These are phyloP conservation scores for Phaffia australis DNA, from an alignment of 768 basidiomycete genomes.

Conservation along the genomic window DNA sequence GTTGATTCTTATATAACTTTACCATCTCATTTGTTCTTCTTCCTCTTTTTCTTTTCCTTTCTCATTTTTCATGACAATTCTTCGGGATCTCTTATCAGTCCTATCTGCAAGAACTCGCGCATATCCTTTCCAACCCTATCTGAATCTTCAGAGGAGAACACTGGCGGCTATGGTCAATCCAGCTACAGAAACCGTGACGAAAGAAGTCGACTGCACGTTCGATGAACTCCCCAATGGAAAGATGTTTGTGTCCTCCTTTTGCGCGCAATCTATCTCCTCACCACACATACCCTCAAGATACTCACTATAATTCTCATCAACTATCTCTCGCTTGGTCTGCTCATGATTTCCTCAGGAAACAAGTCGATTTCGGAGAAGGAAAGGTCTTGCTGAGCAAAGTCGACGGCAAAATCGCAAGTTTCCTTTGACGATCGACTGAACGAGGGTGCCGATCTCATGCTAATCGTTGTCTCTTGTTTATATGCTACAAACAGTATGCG, in stretches of 20 bases:
- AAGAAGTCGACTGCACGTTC: not conserved
- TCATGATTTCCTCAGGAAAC: conserved; percentile 49
- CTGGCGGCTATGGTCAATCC: too few species aligned
- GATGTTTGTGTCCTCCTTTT: not conserved
- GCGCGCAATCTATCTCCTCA: not conserved
- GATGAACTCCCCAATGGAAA: not conserved
- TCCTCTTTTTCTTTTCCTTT: too few species aligned
- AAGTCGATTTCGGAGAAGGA: conserved; percentile 60
- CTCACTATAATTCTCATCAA: not conserved
- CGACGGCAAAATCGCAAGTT: conserved; percentile 52
- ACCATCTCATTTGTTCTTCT: too few species aligned
- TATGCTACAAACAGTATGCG: conserved; percentile 39
- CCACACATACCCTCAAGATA: not conserved
- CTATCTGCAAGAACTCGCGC: too few species aligned
- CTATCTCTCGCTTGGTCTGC: not conserved
- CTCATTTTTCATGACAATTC: too few species aligned
- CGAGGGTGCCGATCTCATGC: not conserved
- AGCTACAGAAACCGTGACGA: too few species aligned
- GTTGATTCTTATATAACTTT: too few species aligned
- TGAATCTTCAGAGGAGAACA: too few species aligned
- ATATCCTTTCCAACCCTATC: too few species aligned
- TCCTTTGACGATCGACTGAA: not conserved
- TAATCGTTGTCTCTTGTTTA: not conserved
- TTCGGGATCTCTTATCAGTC: too few species aligned
- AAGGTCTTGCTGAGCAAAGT: conserved; percentile 69